These are phyloP conservation scores for Botrytis elliptica DNA, from an alignment of 2,329 filamentous ascomycete species.

Conservation along the genomic window DNA sequence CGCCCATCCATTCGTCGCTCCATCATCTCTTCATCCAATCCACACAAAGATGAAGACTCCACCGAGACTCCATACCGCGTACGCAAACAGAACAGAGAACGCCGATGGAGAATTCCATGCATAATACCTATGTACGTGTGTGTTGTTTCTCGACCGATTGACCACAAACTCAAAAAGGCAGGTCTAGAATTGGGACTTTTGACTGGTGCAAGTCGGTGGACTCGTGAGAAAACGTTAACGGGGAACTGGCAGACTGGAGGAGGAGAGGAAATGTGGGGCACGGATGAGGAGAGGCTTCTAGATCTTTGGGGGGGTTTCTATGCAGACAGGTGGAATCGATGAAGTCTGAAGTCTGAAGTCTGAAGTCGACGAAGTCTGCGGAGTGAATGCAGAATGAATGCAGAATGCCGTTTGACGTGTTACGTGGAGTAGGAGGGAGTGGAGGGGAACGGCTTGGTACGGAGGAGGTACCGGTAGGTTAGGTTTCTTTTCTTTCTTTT, in stretches of 20 bases:
- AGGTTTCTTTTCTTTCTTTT: not conserved
- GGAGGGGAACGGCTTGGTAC: not conserved
- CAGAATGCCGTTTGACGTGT: conserved; percentile 13
- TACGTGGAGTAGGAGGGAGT: not conserved
- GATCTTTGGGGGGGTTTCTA: not conserved
- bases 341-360: not conserved
- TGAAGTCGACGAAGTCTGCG: not conserved
- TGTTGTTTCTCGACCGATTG: not conserved
- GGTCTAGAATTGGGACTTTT: not conserved
- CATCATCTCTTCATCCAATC: not conserved
- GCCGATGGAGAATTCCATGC: not conserved
- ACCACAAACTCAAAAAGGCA: not conserved
- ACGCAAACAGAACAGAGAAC: not conserved
- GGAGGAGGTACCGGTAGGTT: not conserved
- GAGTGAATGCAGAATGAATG: not conserved
- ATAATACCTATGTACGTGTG: not conserved
- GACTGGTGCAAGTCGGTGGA: not conserved
- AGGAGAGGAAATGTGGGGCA: not conserved
- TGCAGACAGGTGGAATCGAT: not conserved
- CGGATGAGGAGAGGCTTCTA: not conserved
- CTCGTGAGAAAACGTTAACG: not conserved
- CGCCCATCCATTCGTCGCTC: not conserved
- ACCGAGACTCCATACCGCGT: not conserved
- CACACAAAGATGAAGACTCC: not conserved
- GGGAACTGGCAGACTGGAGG: not conserved